Evolutionary conservation across 2,329 filamentous ascomycete species (phyloP).

Genomic region (Claviceps quebecensis): DNA sequence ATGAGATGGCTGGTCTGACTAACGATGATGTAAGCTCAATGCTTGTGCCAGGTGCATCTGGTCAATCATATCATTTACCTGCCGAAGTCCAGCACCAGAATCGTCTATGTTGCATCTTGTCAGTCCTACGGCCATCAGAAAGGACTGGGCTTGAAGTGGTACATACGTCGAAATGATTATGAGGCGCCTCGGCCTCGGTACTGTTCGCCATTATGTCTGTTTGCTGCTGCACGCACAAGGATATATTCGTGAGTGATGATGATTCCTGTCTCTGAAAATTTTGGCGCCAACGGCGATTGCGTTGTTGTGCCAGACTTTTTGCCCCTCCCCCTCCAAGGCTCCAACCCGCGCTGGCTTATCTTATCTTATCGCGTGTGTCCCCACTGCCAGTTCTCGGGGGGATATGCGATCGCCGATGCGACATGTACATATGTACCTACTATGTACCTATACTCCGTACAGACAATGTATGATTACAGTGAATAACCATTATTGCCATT

Average conservation of each 20-base stretch:
- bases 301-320: background rate
- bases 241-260: background rate
- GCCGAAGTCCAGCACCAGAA: constrained; percentile 56
- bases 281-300: background rate
- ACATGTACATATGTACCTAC: too few species aligned
- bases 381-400: too few species aligned
- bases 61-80: background rate
- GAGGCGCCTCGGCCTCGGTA: constrained; percentile 7
- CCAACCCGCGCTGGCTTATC: background rate
- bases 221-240: background rate
- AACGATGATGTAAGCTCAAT: background rate
- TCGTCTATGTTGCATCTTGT: constrained; percentile 32
- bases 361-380: background rate
- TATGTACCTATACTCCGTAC: too few species aligned
- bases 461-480: too few species aligned
- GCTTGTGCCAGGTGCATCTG: background rate
- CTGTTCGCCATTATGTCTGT: background rate
- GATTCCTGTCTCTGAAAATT: background rate
- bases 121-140: background rate
- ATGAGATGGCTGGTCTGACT: constrained; percentile 52
- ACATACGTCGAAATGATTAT: constrained; percentile 7
- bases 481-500: too few species aligned
- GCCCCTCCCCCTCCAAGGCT: background rate
- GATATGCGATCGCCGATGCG: too few species aligned
- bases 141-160: background rate